Evolutionary conservation across 1,284 basidiomycete species (phyloP), one percentile per base, ranked within the genome.

Genomic region (Austroboletus novae-zelandiae): DNA sequence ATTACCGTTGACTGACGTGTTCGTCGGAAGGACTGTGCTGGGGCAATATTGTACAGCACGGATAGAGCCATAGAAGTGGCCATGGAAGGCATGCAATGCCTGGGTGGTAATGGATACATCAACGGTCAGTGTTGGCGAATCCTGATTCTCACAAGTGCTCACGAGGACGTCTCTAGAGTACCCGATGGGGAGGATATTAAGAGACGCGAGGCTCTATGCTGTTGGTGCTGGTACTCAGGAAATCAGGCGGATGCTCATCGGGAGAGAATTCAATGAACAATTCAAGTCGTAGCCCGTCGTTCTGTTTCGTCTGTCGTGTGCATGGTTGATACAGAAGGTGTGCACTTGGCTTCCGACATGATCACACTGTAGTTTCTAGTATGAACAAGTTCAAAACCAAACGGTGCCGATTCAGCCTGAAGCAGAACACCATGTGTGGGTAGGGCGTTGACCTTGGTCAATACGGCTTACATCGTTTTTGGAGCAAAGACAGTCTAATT

Each of bases 141-240:
- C 15, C 7, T 13, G 25, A 30, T 37, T 44, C 37, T 20, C 15
- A n/a, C 8, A 7, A 15, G 9, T 23, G 42, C 17, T 18, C 25
- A 47, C 55, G 18, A 56, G 3, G 35, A 34, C 6, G 40, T 29
- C 17, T 47, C 53, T 29, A 91, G 93, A 96, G 56, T 97, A 94
- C 63, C 89, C 91, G 8, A 83, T 87, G 58, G 94, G 91, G 17
- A 84, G 93, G 31, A 82, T 94, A 56, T 71, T 96, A 46, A 81
- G 93, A 37, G 93, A 96, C 65, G 79, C 93, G 15, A 75, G 91
- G 56, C 69, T 96, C 41, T 96, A 96, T 65, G 85, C 91, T 17
- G 93, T 96, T 51, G 93, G 93, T 25, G 93, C 93, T 15, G 93
- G 93, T 13, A 94, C 93, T 14, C 91, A 94, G 68, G 92, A 95